Percentiles rank a stretch among this genome's conserved stretches.
Conservation (phyloP, 2,329 filamentous ascomycete species). For the Pseudonectria buxi region DNA sequence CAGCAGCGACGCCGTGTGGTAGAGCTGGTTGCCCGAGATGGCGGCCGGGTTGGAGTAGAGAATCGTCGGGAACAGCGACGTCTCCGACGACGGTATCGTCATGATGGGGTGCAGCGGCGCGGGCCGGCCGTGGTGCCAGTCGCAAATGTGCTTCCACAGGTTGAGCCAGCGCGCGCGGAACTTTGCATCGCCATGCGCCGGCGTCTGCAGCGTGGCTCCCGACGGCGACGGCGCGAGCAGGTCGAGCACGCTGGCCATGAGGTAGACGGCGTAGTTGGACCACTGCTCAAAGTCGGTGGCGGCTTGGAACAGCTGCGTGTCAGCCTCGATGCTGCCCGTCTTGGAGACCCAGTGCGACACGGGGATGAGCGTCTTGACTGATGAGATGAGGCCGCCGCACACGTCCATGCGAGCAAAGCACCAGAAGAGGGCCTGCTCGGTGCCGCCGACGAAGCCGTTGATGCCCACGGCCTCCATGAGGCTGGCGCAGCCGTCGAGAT, state of each 20-base stretch:
- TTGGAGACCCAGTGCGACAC: constrained; percentile 38
- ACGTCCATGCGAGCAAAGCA: constrained; percentile 50
- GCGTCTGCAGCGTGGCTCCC: constrained; percentile 9
- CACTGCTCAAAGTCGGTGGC: constrained; percentile 36
- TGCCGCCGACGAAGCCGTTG: constrained; percentile 42
- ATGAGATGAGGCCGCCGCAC: constrained; percentile 45
- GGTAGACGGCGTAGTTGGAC: constrained; percentile 44
- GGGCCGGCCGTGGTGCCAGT: constrained; percentile 33
- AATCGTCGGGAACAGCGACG: constrained; percentile 42
- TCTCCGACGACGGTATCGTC: constrained; percentile 32
- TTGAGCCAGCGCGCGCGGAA: constrained; percentile 29
- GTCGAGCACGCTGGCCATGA: constrained; percentile 38
- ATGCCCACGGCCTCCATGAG: constrained; percentile 44
- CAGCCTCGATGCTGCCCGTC: constrained; percentile 20
- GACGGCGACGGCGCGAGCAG: constrained; percentile 25
- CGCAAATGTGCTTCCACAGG: constrained; percentile 33
- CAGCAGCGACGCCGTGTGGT: constrained; percentile 46
- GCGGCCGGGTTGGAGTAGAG: constrained; percentile 45
- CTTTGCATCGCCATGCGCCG: constrained; percentile 15
- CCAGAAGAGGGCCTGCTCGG: constrained; percentile 47
- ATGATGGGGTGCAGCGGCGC: constrained; percentile 30
- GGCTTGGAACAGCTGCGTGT: constrained; percentile 29
- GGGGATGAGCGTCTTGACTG: constrained; percentile 43
- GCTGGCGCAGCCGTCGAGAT: constrained; percentile 46
- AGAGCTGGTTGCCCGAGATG: constrained; percentile 48